Percentiles rank a stretch among this genome's conserved stretches.
Conservation (phyloP, 441 rosid genomes). For the Erodium moschatum region DNA sequence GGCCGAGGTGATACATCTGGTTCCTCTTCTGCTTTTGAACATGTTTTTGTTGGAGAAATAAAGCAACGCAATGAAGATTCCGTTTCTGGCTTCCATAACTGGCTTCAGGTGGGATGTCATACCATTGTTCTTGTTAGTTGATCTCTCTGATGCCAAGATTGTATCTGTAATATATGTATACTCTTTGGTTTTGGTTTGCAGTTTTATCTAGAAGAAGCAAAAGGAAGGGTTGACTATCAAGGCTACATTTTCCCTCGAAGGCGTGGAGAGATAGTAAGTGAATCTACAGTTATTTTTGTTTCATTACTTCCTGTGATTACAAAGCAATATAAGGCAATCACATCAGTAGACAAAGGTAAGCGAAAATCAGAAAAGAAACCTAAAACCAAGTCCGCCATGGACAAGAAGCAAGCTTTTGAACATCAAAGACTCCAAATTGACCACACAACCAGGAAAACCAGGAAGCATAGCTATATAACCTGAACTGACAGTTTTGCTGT, state of each 20-base stretch:
- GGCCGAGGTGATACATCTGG: conserved; percentile 74
- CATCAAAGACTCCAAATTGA: no score
- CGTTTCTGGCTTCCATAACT: conserved; percentile 91
- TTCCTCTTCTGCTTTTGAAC: conserved; percentile 92
- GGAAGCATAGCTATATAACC: no score
- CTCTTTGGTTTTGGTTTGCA: conserved; percentile 19
- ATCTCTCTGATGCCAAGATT: background rate
- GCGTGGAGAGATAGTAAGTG: conserved; percentile 58
- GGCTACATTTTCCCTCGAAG: conserved; percentile 76
- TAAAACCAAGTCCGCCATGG: background rate
- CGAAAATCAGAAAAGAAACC: background rate
- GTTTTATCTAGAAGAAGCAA: conserved; percentile 87
- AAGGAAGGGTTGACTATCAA: conserved; percentile 75
- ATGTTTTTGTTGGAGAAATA: conserved; percentile 94
- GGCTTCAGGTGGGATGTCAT: conserved; percentile 70
- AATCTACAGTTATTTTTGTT: background rate
- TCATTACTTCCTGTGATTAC: background rate
- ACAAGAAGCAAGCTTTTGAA: background rate
- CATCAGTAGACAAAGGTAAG: no score
- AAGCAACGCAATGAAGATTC: conserved; percentile 57
- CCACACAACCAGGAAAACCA: no score
- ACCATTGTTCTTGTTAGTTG: background rate
- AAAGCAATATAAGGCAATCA: background rate
- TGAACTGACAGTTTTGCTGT: no score
- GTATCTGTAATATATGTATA: background rate